Conservation (phyloP, 2,329 filamentous ascomycete species). For the Diplodia mutila region DNA sequence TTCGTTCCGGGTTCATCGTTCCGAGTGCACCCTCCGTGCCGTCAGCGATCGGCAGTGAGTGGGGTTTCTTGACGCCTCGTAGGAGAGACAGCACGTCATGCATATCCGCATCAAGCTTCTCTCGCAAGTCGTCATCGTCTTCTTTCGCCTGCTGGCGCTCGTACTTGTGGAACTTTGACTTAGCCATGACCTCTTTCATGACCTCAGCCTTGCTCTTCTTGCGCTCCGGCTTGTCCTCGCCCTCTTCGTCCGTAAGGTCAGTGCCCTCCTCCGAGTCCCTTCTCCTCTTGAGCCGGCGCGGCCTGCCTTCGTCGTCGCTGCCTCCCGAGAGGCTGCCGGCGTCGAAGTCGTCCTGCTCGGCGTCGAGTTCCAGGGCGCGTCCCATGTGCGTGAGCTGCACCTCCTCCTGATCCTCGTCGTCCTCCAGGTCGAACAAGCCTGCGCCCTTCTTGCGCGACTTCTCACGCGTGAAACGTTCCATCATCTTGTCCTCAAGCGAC, state of each 20-base stretch:
- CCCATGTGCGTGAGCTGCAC: slow-evolving; percentile 82
- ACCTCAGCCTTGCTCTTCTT: slow-evolving; percentile 97
- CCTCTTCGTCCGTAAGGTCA: slow-evolving; percentile 47
- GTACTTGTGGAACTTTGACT: slow-evolving; percentile 94
- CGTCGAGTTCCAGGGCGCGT: slow-evolving; percentile 68
- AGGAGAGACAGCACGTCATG: slow-evolving; percentile 75
- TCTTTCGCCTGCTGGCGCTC: slow-evolving; percentile 92
- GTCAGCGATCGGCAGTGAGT: slow-evolving; percentile 45
- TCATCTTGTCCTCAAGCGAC: slow-evolving; percentile 89
- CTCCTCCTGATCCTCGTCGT: slow-evolving; percentile 69
- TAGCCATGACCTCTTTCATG: slow-evolving; percentile 96
- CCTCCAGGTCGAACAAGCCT: slow-evolving; percentile 88
- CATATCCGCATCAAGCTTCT: slow-evolving; percentile 82
- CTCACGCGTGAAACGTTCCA: slow-evolving; percentile 87
- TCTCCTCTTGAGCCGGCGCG: slow-evolving; percentile 48
- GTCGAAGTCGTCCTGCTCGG: slow-evolving; percentile 73
- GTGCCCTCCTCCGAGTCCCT: slow-evolving; percentile 54
- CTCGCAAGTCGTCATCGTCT: slow-evolving; percentile 85
- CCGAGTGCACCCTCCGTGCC: slow-evolving; percentile 40
- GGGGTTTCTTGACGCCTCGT: slow-evolving; percentile 58
- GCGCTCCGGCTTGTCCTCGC: slow-evolving; percentile 68
- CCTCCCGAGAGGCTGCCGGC: slow-evolving; percentile 69
- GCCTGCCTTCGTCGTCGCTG: slow-evolving; percentile 46
- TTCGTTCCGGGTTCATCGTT: slow-evolving; percentile 63
- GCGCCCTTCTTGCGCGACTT: slow-evolving; percentile 78